A percentile compares a stretch with the other conserved stretches of the same genome.
Evolutionary conservation across 2,329 filamentous ascomycete species (phyloP).

Genomic region (Paracoccidioides brasiliensis): DNA sequence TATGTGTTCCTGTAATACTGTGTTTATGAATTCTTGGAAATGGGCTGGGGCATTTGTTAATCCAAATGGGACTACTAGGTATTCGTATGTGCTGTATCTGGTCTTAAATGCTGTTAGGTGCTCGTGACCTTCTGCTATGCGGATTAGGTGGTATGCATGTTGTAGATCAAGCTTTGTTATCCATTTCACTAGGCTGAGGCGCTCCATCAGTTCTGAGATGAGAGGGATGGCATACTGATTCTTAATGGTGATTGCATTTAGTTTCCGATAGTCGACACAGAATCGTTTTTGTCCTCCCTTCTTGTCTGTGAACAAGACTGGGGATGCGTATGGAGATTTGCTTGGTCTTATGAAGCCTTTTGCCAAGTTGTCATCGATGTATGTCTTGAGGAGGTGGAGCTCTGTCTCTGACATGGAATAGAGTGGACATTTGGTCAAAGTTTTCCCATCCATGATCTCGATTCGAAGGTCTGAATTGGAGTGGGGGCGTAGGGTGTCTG

Average conservation of each 20-base stretch:
- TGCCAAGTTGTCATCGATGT: not conserved
- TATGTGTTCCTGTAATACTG: conserved; percentile 10
- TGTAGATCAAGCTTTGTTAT: conserved; percentile 18
- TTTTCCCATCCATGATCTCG: conserved; percentile 5
- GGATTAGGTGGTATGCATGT: conserved; percentile 13
- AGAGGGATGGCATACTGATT: conserved; percentile 16
- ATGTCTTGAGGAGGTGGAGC: not conserved
- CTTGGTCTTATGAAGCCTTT: not conserved
- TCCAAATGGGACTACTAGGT: conserved; percentile 8
- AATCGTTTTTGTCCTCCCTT: conserved; percentile 9
- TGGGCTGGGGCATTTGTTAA: conserved; percentile 3
- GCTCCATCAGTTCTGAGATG: conserved; percentile 14
- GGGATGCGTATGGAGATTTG: not conserved
- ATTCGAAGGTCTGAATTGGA: conserved; percentile 13
- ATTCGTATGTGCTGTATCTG: conserved; percentile 7
- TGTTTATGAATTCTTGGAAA: conserved; percentile 19
- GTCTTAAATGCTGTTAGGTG: conserved; percentile 11
- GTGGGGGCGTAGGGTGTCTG: conserved; percentile 7
- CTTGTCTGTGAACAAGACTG: not conserved
- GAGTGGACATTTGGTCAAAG: conserved; percentile 7
- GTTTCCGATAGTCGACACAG: conserved; percentile 15
- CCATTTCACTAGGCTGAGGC: conserved; percentile 9
- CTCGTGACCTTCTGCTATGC: conserved; percentile 14
- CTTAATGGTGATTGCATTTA: conserved; percentile 18
- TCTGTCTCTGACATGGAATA: conserved; percentile 7